Base-by-base conservation (phyloP, 78 protist species). In the Neovahlkampfia damariscottae region DNA sequence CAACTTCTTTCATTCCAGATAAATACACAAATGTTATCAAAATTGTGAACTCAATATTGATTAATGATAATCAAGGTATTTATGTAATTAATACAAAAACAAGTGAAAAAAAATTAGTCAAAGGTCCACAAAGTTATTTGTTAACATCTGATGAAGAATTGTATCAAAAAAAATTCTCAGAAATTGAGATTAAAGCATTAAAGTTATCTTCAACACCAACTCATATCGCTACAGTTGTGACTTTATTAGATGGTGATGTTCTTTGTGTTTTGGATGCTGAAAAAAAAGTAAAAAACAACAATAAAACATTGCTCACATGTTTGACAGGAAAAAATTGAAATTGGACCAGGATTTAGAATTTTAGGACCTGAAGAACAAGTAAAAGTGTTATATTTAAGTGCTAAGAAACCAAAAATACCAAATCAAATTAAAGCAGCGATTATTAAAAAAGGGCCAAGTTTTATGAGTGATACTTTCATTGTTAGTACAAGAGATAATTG, bases 401-500 rank as follows among this genome's bases (percentile, higher is more conserved):
- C 94, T 41, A 95, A 84, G 78, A 91, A 85, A 84, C 97, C 97
- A 58, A 94, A 94, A 91, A 34, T 79, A 38, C 93, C 95, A 41
- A 80, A 94, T 82, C 81, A 38, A 30, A 91, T 94, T 81, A 36
- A 72, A 68, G 31, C 93, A 29, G 73, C 90, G 10, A 68, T 80
- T 70, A 85, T 94, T 34, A 82, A 59, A 40, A 80, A 93, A 31
- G 97, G 97, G 41, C 97, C 97, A 31, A 95, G 89, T 88, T 93
- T 93, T 39, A 80, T 74, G 84, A 90, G 95, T 2, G 97, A 94
- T 82, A 50, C 89, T 40, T 79, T 94, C 85, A 84, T 70, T 50
- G 91, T 94, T 28, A 94, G 90, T 85, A 94, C 97, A 27, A 59
- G 87, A 40, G 97, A 93, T 67, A 93, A 93, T 81, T 90, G 96